phyloP scores from a whole-genome alignment of 345 rosid species.

The Lepidium didymum region DNA sequence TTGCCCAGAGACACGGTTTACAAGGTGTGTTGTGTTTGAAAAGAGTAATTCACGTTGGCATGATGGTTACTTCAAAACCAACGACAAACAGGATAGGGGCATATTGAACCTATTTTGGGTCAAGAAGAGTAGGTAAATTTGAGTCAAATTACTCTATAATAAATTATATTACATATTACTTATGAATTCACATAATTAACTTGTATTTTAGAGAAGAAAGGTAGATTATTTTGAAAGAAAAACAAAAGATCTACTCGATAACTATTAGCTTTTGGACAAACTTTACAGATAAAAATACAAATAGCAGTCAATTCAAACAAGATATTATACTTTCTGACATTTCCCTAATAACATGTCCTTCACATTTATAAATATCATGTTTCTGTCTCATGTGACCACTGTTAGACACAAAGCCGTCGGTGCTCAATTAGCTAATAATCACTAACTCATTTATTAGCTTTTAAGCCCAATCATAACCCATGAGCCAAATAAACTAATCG shows the following conservation, averaged over 20 bases:
- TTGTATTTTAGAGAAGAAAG: no score
- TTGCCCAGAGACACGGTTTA: no score
- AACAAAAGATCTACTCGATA: background rate
- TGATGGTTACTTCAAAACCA: no score
- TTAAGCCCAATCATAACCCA: background rate
- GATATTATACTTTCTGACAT: background rate
- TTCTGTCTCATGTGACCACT: background rate
- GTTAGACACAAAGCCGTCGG: constrained; percentile 9
- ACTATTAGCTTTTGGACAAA: background rate
- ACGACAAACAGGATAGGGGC: no score
- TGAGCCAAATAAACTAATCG: background rate
- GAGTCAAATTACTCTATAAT: no score
- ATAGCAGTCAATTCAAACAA: background rate
- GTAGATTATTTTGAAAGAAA: background rate
- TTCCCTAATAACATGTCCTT: background rate
- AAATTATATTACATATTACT: no score
- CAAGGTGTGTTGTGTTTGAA: no score
- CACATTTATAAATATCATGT: background rate
- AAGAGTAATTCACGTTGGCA: no score
- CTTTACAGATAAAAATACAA: background rate
- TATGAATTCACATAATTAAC: no score
- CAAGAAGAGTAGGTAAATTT: no score
- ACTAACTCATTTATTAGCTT: background rate
- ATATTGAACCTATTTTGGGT: no score
- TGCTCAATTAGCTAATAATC: background rate